These are phyloP conservation scores for Thelephora aurantiotincta DNA, from an alignment of 768 basidiomycete genomes.

Conservation along the genomic window DNA sequence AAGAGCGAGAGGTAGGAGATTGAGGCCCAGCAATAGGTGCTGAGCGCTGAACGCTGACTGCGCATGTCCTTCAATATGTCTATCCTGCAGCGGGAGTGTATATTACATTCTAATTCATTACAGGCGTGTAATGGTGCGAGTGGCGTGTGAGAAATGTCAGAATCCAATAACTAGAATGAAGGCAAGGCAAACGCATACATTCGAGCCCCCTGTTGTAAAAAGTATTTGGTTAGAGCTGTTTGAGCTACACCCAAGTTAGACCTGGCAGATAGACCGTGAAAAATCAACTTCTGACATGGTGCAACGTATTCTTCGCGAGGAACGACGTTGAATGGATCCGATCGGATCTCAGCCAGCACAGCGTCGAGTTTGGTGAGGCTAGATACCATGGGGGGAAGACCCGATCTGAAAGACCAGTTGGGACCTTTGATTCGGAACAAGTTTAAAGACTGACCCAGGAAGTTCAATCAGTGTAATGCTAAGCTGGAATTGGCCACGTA, in stretches of 20 bases:
- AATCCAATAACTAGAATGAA: too few relatives aligned
- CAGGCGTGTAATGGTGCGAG: too few relatives aligned
- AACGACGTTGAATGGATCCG: constrained; percentile 68
- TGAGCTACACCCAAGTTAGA: constrained; percentile 17
- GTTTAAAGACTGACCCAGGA: constrained; percentile 43
- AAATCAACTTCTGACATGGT: constrained; percentile 40
- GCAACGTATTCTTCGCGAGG: constrained; percentile 62
- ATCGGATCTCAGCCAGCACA: constrained; percentile 57
- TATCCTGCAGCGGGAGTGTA: too few relatives aligned
- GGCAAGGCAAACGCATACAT: constrained; percentile 31
- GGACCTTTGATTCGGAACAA: not conserved
- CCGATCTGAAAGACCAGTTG: constrained; percentile 19
- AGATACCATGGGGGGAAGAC: constrained; percentile 34
- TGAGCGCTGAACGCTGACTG: too few relatives aligned
- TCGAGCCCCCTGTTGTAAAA: constrained; percentile 41
- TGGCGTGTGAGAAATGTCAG: too few relatives aligned
- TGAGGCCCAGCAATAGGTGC: too few relatives aligned
- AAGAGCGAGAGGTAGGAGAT: too few relatives aligned
- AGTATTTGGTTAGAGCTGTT: constrained; percentile 42
- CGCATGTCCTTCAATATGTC: too few relatives aligned
- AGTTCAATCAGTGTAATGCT: constrained; percentile 61
- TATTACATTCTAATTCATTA: too few relatives aligned
- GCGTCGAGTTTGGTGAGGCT: constrained; percentile 39
- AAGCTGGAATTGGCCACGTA: constrained; percentile 63
- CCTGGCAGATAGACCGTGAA: not conserved